These are phyloP conservation scores for Salix brachista DNA, from an alignment of 345 rosid genomes.

Conservation along the genomic window DNA sequence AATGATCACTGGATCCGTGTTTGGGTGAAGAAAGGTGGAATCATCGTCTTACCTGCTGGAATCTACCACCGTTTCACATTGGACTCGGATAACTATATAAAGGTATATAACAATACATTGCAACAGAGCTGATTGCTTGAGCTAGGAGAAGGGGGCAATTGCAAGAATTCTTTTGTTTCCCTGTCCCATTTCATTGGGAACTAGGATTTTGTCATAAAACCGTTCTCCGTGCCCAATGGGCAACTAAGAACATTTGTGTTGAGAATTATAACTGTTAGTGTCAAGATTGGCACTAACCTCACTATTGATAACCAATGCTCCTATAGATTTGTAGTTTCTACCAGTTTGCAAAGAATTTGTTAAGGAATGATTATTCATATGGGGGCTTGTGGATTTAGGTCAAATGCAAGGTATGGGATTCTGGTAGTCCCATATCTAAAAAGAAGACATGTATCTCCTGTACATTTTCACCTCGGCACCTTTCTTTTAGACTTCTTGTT, in stretches of 20 bases:
- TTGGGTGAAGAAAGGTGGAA: slow-evolving; percentile 82
- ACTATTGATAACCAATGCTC: neutral
- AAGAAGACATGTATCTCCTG: neutral
- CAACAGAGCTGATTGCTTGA: neutral
- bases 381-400: neutral
- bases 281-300: neutral
- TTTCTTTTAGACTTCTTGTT: neutral
- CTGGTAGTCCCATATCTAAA: neutral
- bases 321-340: neutral
- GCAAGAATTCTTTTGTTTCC: neutral
- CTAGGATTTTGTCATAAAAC: neutral
- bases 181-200: neutral
- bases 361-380: neutral
- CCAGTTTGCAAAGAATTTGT: neutral
- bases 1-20: slow-evolving; percentile 75
- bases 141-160: neutral
- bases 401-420: neutral
- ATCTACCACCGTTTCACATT: slow-evolving; percentile 82
- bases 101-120: slow-evolving; percentile 32
- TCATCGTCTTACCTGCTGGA: slow-evolving; percentile 88
- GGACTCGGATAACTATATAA: slow-evolving; percentile 67
- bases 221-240: neutral
- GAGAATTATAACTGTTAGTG: neutral
- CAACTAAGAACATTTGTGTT: neutral
- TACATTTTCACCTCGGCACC: neutral